A percentile compares a stretch with the other conserved stretches of the same genome.
Evolutionary conservation across 345 rosid species (phyloP).

Genomic region (Eucalyptus sp.): DNA sequence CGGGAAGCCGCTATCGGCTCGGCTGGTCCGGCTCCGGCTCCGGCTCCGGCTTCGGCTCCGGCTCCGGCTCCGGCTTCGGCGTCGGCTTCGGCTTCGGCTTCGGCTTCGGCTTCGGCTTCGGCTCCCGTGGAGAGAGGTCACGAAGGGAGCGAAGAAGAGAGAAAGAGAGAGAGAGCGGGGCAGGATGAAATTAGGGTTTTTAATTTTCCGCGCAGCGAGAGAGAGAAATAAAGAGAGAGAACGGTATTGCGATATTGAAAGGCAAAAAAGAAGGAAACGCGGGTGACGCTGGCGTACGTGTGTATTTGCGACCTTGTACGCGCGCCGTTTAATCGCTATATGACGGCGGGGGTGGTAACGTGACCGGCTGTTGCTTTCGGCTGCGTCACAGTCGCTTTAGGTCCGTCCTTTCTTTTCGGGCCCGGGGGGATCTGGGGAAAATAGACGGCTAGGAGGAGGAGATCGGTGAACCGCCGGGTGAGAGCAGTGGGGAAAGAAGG

Average conservation of each 20-base stretch:
- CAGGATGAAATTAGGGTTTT: background rate
- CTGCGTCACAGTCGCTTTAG: background rate
- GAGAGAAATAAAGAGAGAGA: background rate
- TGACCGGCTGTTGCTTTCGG: background rate
- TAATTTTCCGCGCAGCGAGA: background rate
- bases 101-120: background rate
- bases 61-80: background rate
- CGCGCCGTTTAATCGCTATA: background rate
- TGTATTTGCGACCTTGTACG: background rate
- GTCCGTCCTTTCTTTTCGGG: background rate
- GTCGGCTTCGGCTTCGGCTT: too few relatives aligned
- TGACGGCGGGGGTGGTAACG: background rate
- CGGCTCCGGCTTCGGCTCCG: background rate
- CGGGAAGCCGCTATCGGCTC: background rate
- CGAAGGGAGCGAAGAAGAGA: background rate
- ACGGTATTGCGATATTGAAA: background rate
- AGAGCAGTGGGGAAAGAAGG: background rate
- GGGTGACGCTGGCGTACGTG: background rate
- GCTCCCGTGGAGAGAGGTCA: background rate
- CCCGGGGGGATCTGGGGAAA: background rate
- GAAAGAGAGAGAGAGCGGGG: background rate
- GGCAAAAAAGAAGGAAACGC: background rate
- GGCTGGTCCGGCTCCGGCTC: background rate
- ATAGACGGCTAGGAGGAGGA: background rate
- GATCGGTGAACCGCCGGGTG: background rate